A percentile compares a stretch with the other conserved stretches of the same genome.
phyloP scores from a whole-genome alignment of 2,329 filamentous ascomycete genomes.

The Aureobasidium sp. region DNA sequence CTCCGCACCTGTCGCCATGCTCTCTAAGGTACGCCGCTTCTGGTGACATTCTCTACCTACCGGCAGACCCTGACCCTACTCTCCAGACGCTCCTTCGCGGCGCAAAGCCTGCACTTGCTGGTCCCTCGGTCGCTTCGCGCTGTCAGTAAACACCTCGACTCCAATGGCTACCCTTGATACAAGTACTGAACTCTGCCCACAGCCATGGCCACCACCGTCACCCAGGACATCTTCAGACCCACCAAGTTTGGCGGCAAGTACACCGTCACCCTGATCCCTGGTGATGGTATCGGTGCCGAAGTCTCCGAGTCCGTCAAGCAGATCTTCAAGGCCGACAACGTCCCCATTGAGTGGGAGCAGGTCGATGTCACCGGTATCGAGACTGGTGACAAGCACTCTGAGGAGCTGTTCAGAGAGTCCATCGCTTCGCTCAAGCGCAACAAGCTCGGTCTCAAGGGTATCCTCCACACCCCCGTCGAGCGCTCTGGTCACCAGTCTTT shows the following conservation, averaged over 20 bases:
- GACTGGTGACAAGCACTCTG: conserved; percentile 74
- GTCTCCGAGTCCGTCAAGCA: conserved; percentile 98
- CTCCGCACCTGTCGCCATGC: conserved; percentile 26
- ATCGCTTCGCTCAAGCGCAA: conserved; percentile 94
- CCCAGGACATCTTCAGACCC: conserved; percentile 97
- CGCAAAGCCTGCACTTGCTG: conserved; percentile 39
- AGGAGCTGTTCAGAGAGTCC: conserved; percentile 91
- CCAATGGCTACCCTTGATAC: conserved; percentile 13
- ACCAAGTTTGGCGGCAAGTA: conserved; percentile 99
- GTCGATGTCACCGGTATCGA: conserved; percentile 90
- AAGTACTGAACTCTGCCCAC: conserved; percentile 8
- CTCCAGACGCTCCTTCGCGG: conserved; percentile 48
- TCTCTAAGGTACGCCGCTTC: conserved; percentile 28
- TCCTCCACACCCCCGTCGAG: conserved; percentile 94
- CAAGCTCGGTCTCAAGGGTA: conserved; percentile 94
- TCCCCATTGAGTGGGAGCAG: conserved; percentile 98
- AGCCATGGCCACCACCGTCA: conserved; percentile 60
- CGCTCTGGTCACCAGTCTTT: conserved; percentile 97
- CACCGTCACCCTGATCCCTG: conserved; percentile 94
- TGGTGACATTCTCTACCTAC: conserved; percentile 21
- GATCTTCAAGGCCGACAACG: conserved; percentile 99
- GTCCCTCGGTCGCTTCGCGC: conserved; percentile 44
- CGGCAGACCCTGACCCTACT: conserved; percentile 11
- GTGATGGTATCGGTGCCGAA: conserved; percentile 95
- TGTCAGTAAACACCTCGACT: conserved; percentile 34